Conservation (phyloP, 495 filamentous ascomycete species). For the Penicillium daleae region DNA sequence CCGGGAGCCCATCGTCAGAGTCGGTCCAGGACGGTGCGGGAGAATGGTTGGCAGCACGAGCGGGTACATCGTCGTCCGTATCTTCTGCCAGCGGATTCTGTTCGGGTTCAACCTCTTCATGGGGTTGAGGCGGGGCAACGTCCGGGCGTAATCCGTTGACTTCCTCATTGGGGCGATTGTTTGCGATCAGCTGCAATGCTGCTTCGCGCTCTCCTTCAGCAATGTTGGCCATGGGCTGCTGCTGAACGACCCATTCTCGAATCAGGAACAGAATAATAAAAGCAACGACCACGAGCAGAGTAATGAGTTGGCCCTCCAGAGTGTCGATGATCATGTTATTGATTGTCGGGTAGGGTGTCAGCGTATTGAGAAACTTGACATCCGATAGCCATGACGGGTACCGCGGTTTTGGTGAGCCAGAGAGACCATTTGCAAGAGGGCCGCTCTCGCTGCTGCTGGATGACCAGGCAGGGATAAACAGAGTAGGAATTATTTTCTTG, state of each 20-base stretch:
- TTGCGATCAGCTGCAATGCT: constrained; percentile 45
- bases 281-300: constrained; percentile 81
- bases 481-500: constrained; percentile 45
- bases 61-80: constrained; percentile 19
- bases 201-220: constrained; percentile 56
- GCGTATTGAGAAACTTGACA: constrained; percentile 67
- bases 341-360: constrained; percentile 72
- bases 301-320: constrained; percentile 92
- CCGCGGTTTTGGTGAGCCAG: constrained; percentile 33
- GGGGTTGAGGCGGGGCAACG: constrained; percentile 9
- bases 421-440: constrained; percentile 26
- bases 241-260: constrained; percentile 96
- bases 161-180: constrained; percentile 37
- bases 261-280: constrained; percentile 97
- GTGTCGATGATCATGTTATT: constrained; percentile 83
- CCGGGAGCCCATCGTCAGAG: constrained; percentile 25
- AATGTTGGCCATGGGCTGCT: constrained; percentile 77
- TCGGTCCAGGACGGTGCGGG: constrained; percentile 30
- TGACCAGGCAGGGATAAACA: constrained; percentile 46
- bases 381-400: constrained; percentile 66
- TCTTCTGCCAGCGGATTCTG: constrained; percentile 21
- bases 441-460: constrained; percentile 26
- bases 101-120: constrained; percentile 11
- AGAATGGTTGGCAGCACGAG: constrained; percentile 21
- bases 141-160: constrained; percentile 13